These are phyloP conservation scores for Candida xiaguanensis DNA, from an alignment of 805 yeast genomes.

Conservation along the genomic window DNA sequence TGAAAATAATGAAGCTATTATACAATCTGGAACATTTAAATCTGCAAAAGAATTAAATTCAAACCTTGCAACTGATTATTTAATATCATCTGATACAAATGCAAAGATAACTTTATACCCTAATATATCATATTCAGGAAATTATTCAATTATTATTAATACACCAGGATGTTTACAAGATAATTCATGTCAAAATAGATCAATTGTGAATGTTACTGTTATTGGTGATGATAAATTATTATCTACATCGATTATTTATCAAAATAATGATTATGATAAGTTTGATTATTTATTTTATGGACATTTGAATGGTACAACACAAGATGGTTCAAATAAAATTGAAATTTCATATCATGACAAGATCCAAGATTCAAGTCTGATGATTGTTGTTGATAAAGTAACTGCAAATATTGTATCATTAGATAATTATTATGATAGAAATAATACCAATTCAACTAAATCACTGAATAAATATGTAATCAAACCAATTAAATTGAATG, in stretches of 20 bases:
- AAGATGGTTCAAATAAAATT: conserved; percentile 25
- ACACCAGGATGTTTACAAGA: conserved; percentile 86
- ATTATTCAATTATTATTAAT: conserved; percentile 64
- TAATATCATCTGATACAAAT: conserved; percentile 25
- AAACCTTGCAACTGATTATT: conserved; percentile 22
- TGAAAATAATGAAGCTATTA: conserved; percentile 20
- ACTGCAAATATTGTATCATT: conserved; percentile 46
- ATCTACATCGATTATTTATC: conserved; percentile 53
- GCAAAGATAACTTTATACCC: conserved; percentile 57
- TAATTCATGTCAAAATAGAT: conserved; percentile 64
- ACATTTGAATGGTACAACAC: conserved; percentile 43
- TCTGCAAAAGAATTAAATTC: conserved; percentile 22
- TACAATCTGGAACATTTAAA: conserved; percentile 26
- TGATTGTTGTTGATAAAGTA: conserved; percentile 71
- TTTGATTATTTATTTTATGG: conserved; percentile 79
- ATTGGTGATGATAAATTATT: conserved; percentile 46
- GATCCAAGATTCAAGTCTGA: conserved; percentile 26
- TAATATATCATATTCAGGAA: conserved; percentile 67
- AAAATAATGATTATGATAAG: conserved; percentile 75
- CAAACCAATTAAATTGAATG: conserved; percentile 50
- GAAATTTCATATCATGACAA: conserved; percentile 19
- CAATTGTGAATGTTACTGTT: conserved; percentile 74
- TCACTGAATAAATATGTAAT: conserved; percentile 12
- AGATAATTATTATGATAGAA: conserved; percentile 33
- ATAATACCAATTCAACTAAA: conserved; percentile 25